Base-by-base conservation (phyloP, 116 monocot species). In the Phalaenopsis hybrid region DNA sequence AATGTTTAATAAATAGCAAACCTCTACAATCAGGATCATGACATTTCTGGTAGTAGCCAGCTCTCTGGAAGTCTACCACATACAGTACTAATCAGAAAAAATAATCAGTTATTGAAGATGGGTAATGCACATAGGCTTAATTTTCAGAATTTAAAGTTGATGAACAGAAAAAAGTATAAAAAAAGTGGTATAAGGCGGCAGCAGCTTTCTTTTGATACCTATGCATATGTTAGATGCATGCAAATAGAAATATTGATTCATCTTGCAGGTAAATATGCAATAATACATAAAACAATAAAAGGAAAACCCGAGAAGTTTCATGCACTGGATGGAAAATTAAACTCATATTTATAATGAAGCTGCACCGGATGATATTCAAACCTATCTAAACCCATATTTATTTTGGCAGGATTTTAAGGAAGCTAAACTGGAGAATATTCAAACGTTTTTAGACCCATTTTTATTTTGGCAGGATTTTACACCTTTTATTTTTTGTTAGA, bases 11-110 rank as follows among this genome's bases (percentile, higher is more conserved):
- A 17, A 21, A 20, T 37, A 72, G 28, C 55, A 58, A 37, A 96
- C 97, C 94, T 94, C 79, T 89, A 84, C 97, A 97, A 85, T 97
- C 97, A 63, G 97, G 97, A 85, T 94, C 97, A 81, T 97, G 86
- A 61, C 97, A 97, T 86, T 97, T 97, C 83, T 94, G 97, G 81
- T 94, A 97, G 78, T 94, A 97, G 23, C 88, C 89, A 44, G 78
- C 87, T 72, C 85, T 92, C 73, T 86, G 88, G 44, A 97, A 90
- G 80, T 97, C 97, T 78, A 92, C 89, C 85, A 94, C 77, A 67
- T 94, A 97, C 87, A 97, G 92, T 41, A 97, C 97, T 97, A 86
- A 75, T 79, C 57, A 67, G 78, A 77, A 79, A 74, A 83, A 74
- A 79, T 18, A 50, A 77, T 28, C 15, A 50, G n/a, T 10, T 41